Conservation (phyloP, 139 green algal genomes). For the Pleodorina starrii region DNA sequence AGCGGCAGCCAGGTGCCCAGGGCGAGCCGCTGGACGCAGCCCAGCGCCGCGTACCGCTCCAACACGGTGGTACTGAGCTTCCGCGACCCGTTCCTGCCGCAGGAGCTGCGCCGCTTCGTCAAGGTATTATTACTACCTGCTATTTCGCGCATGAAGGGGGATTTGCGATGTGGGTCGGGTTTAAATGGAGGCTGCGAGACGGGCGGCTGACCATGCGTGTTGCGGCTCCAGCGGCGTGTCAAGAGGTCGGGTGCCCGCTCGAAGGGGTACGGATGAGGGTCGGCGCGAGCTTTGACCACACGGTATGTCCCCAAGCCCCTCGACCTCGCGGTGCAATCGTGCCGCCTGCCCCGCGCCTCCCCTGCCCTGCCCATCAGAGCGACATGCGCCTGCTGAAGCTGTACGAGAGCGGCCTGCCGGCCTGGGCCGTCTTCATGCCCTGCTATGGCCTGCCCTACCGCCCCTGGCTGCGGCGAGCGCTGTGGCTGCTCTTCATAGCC, state of each 20-base stretch:
- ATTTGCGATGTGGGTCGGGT: no score
- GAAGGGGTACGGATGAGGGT: no score
- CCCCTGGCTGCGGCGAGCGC: slow-evolving; percentile 82
- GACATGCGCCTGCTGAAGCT: slow-evolving; percentile 86
- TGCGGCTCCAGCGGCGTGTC: no score
- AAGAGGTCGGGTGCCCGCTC: no score
- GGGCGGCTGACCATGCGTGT: no score
- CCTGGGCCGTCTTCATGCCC: slow-evolving; percentile 84
- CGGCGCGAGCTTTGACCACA: no score
- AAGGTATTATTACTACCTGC: no score
- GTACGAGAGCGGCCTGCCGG: slow-evolving; percentile 82
- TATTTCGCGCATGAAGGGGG: no score
- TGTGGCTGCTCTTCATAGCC: slow-evolving; percentile 81
- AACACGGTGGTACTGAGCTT: slow-evolving; percentile 60
- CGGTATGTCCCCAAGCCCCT: no score
- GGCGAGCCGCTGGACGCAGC: slow-evolving; percentile 41
- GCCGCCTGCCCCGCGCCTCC: no score
- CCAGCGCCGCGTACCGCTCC: slow-evolving; percentile 37
- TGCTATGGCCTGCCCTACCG: slow-evolving; percentile 77
- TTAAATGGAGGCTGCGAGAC: no score
- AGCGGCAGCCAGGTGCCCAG: neutral
- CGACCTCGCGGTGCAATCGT: no score
- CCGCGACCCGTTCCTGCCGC: slow-evolving; percentile 57
- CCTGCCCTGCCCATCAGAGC: slow-evolving; percentile 54
- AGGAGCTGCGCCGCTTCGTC: slow-evolving; percentile 54